Evolutionary conservation across 345 rosid genomes (phyloP), one percentile per base, ranked within the genome.

Genomic region (Boechera divaricarpa): DNA sequence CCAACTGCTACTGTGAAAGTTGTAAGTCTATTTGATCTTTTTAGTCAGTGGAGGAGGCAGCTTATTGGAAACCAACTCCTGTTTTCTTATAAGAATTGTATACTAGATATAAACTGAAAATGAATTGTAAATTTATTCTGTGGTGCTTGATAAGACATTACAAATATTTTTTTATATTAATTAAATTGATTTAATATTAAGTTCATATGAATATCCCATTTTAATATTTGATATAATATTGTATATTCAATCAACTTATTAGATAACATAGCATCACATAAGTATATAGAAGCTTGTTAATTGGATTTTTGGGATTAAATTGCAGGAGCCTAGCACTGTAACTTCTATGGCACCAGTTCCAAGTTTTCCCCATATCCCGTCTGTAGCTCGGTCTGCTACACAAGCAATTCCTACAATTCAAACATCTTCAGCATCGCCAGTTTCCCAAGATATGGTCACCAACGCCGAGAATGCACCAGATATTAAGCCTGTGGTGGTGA

Each of bases 1-100:
- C 92, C 98, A 18, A 74, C 87, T 58, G 88, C 97, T 67, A 90
- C 90, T 70, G 93, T 92, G 73, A 94, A 94, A 94, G 91, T 90
- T 74, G 98, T 92, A 86, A 87, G 98, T 75, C 61, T 76, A 38
- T 45, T 53, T 51, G 67, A 78, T 68, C 39, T 18, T 29, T 35
- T 44, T 44, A 52, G 44, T 26, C 49, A 26, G 31, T 67, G 52
- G 66, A 62, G 56, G 54, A 66, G 68, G 73, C 31, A 69, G 53
- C 65, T 54, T 45, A 63, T 54, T 45, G 42, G 52, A 45, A 55
- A 55, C 76, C 11, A 54, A 55, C 45, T 28, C 51, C 8, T 36
- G 18, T 54, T 45, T 63, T 70, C 55, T 33, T 16, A 44, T 53
- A 41, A 42, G 26, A 77, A 10, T 18, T 47, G 3, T 32, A 31